phyloP scores from a whole-genome alignment of 306 rosid genomes.

The Medicago truncatula region MtrunA17r5.0-ANR NC_053049.1:37355501-37356000 shows the following conservation, averaged over 20 bases:
- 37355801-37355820: conserved; percentile 82
- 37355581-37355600: conserved; percentile 90
- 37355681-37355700: conserved; percentile 88
- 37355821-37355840: conserved; percentile 90
- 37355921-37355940: conserved; percentile 68
- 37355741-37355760: conserved; percentile 97
- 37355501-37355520: conserved; percentile 54
- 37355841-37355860: conserved; percentile 99
- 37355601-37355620: conserved; percentile 90
- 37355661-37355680: conserved; percentile 96
- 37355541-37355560: conserved; percentile 83
- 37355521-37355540: conserved; percentile 67
- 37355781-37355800: conserved; percentile 89
- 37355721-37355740: conserved; percentile 98
- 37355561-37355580: conserved; percentile 87
- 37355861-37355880: conserved; percentile 89
- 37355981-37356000: conserved; percentile 54
- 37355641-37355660: conserved; percentile 99
- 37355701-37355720: conserved; percentile 91
- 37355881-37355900: conserved; percentile 32
- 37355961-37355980: conserved; percentile 55
- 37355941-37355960: conserved; percentile 63
- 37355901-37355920: conserved; percentile 66
- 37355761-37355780: conserved; percentile 95
- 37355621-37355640: conserved; percentile 90